phyloP scores from a whole-genome alignment of 2,329 filamentous ascomycete genomes.

The Aspergillaceae sp. region DNA sequence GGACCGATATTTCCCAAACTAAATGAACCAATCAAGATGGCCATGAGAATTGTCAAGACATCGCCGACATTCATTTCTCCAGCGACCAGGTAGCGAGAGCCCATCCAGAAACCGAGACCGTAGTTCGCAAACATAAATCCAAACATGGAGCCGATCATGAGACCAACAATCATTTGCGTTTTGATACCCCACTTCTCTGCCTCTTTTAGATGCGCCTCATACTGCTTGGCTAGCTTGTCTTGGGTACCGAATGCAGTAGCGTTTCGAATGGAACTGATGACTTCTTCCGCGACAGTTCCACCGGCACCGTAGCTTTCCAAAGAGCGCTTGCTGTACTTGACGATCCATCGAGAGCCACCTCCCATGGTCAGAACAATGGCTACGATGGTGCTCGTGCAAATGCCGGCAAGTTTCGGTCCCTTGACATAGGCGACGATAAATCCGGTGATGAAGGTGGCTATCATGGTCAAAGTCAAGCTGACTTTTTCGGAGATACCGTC shows the following conservation, averaged over 20 bases:
- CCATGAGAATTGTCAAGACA: conserved; percentile 78
- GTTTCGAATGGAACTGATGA: conserved; percentile 86
- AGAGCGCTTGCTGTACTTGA: conserved; percentile 71
- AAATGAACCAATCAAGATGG: conserved; percentile 88
- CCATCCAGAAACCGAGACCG: conserved; percentile 81
- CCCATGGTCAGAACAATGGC: conserved; percentile 74
- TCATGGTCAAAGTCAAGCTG: conserved; percentile 62
- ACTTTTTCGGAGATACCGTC: conserved; percentile 91
- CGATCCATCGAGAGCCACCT: conserved; percentile 60
- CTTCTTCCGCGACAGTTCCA: conserved; percentile 85
- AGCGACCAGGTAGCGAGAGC: conserved; percentile 62
- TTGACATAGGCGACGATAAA: conserved; percentile 86
- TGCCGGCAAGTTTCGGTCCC: conserved; percentile 88
- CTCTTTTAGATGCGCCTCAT: conserved; percentile 63
- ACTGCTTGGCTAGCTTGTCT: conserved; percentile 78
- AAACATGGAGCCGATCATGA: conserved; percentile 82
- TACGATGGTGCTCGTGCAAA: conserved; percentile 71
- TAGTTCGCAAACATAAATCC: conserved; percentile 78
- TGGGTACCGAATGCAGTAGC: conserved; percentile 90
- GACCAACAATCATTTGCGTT: conserved; percentile 61
- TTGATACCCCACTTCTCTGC: conserved; percentile 71
- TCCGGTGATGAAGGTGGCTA: conserved; percentile 77
- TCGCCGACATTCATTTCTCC: conserved; percentile 58
- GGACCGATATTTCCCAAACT: conserved; percentile 80
- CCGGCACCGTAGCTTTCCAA: conserved; percentile 73